Conservation (phyloP, 2,329 filamentous ascomycete species). For the Anthostomella pinea region DNA sequence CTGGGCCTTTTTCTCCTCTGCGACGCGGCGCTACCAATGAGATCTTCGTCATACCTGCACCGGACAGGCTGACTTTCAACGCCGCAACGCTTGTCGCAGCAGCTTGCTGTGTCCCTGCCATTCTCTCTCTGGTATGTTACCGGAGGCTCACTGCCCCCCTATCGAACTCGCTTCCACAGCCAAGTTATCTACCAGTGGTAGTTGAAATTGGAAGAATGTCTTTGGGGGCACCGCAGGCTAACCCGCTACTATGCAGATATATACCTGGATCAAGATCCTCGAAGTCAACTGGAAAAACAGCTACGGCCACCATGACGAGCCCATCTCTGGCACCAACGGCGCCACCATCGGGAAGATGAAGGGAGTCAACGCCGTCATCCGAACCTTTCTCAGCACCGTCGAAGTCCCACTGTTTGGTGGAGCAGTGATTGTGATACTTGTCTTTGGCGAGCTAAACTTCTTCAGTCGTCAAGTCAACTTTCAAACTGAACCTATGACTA, state of each 20-base stretch:
- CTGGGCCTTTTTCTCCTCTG: slow-evolving; percentile 54
- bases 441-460: slow-evolving; percentile 63
- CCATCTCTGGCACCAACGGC: slow-evolving; percentile 53
- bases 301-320: slow-evolving; percentile 38
- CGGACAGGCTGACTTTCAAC: slow-evolving; percentile 53
- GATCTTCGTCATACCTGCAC: slow-evolving; percentile 61
- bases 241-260: slow-evolving; percentile 25
- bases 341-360: slow-evolving; percentile 52
- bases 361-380: slow-evolving; percentile 53
- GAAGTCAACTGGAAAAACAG: slow-evolving; percentile 57
- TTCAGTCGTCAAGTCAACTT: slow-evolving; percentile 54
- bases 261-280: slow-evolving; percentile 63
- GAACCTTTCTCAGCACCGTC: slow-evolving; percentile 51
- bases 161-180: no score
- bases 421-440: slow-evolving; percentile 56
- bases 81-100: slow-evolving; percentile 59
- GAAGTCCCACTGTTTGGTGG: slow-evolving; percentile 58
- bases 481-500: slow-evolving; percentile 60
- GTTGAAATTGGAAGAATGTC: no score
- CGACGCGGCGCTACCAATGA: slow-evolving; percentile 54
- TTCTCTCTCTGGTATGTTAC: slow-evolving; percentile 54
- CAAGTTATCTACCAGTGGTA: no score
- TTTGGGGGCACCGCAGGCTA: slow-evolving; percentile 1
- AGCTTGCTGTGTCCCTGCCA: slow-evolving; percentile 62
- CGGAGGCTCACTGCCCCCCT: no score